These are phyloP conservation scores for Eucalyptus regnans DNA, from an alignment of 345 rosid species.

Conservation along the genomic window DNA sequence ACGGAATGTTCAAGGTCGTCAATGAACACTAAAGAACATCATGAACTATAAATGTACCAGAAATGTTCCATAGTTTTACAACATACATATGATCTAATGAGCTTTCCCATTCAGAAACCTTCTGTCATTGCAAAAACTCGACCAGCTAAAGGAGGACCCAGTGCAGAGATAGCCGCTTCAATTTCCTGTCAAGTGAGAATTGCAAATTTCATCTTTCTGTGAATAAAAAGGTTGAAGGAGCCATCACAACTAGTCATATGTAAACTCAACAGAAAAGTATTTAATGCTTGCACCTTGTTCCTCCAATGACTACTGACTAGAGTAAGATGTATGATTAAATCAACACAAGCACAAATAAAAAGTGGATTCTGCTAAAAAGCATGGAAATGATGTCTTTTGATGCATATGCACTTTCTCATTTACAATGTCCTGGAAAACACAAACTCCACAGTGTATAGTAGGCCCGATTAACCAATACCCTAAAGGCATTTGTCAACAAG, in stretches of 20 bases:
- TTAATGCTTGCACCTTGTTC: neutral
- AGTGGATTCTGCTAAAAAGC: neutral
- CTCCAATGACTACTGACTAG: neutral
- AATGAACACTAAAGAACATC: neutral
- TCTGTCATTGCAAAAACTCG: conserved; percentile 74
- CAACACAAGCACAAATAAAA: neutral
- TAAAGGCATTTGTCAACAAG: neutral
- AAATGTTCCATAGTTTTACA: neutral
- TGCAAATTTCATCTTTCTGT: neutral
- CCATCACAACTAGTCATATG: neutral
- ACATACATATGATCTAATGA: neutral
- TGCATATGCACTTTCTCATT: neutral
- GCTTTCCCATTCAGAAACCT: conserved; percentile 36
- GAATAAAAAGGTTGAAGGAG: neutral
- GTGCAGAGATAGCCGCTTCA: conserved; percentile 46
- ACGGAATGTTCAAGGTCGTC: neutral
- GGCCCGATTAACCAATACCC: neutral
- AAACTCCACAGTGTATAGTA: neutral
- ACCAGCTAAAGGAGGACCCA: conserved; percentile 53
- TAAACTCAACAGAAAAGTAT: neutral
- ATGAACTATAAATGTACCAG: neutral
- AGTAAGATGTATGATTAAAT: neutral
- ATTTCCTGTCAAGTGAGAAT: conserved; percentile 44
- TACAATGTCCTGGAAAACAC: neutral
- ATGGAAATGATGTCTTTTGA: neutral